Evolutionary conservation across 1,284 basidiomycete species (phyloP).

Genomic region (Microbotryum lychnidis-dioicae): DNA sequence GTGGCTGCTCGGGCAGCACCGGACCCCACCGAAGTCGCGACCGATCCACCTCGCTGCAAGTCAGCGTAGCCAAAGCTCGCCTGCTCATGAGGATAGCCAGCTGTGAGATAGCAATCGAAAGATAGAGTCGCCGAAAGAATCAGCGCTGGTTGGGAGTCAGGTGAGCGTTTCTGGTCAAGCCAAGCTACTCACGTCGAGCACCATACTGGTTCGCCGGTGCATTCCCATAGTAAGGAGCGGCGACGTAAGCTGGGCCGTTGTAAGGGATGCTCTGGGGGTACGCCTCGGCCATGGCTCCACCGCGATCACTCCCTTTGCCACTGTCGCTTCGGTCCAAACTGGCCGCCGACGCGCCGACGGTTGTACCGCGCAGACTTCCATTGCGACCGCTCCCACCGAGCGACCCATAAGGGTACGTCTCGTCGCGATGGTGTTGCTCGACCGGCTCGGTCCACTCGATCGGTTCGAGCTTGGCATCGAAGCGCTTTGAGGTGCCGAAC

Average conservation of each 20-base stretch:
- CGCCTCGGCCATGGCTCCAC: constrained; percentile 16
- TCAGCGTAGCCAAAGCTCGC: constrained; percentile 15
- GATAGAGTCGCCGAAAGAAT: neutral
- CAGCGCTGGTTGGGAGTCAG: neutral
- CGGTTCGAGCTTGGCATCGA: constrained; percentile 29
- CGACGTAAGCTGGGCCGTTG: constrained; percentile 7
- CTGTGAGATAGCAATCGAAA: neutral
- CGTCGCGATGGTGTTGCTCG: constrained; percentile 1
- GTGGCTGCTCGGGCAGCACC: neutral
- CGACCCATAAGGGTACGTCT: neutral
- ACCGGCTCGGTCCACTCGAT: constrained; percentile 21
- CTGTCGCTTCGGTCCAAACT: constrained; percentile 22
- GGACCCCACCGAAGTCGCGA: constrained; percentile 2
- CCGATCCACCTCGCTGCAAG: constrained; percentile 23
- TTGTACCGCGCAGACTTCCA: neutral
- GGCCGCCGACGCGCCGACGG: constrained; percentile 5
- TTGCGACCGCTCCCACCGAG: constrained; percentile 1
- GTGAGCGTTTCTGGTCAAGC: too few species aligned
- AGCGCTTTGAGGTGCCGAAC: constrained; percentile 27
- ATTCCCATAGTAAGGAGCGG: constrained; percentile 10
- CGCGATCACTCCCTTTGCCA: constrained; percentile 8
- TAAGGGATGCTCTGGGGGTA: constrained; percentile 17
- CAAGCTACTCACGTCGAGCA: constrained; percentile 4
- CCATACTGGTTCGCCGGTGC: neutral
- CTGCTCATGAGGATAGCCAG: constrained; percentile 27